Base-by-base conservation (phyloP, 2,329 filamentous ascomycete genomes). In the Mycosphaerella sp. region DNA sequence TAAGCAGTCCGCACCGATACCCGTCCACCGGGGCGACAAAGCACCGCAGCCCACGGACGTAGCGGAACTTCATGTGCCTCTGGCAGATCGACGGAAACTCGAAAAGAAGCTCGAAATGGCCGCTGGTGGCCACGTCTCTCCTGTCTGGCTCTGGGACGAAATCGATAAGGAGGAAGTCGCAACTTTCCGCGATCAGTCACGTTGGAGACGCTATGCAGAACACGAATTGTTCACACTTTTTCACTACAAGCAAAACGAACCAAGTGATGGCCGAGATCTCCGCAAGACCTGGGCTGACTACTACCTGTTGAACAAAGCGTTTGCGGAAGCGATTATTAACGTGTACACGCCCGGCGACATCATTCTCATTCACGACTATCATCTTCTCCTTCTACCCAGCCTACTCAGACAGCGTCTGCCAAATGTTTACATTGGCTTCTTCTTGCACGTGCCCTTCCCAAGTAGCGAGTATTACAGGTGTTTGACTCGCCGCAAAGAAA, bases 381-480 rank as follows among this genome's bases (percentile, higher is more conserved):
- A 95, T 68, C 81, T 97, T 45, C 83, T 97, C 70, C 78, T 97
- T 23, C 80, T 97, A 3, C 92, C 93, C 2, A 90, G 84, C 72
- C 83, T 97, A 75, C 76, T 97, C 55, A 85, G 92, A 45, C 90
- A 95, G 70, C 83, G 86, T 41, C 78, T 91, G 14, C 88, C 90
- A 3, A 88, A 90, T 70, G 88, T 95, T 72, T 95, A 95, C 74
- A 91, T 96, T 67, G 86, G 89, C 51, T 96, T 96, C 76, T 97
- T 89, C 76, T 78, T 97, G 45, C 92, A 97, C 72, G 86, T 89
- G 44, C 92, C 92, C 0, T 97, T 97, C 72, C 92, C 92, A 34
- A 95, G 90, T 73, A 95, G 89, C 77, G 93, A 97, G 72, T 96
- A 95, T 68, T 82, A 96, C 69, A 83, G 91, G 45, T 95, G 91